Evolutionary conservation across 352 stramenopile species (phyloP), one percentile per base, ranked within the genome.

Genomic region (Blastocystis sp.): DNA sequence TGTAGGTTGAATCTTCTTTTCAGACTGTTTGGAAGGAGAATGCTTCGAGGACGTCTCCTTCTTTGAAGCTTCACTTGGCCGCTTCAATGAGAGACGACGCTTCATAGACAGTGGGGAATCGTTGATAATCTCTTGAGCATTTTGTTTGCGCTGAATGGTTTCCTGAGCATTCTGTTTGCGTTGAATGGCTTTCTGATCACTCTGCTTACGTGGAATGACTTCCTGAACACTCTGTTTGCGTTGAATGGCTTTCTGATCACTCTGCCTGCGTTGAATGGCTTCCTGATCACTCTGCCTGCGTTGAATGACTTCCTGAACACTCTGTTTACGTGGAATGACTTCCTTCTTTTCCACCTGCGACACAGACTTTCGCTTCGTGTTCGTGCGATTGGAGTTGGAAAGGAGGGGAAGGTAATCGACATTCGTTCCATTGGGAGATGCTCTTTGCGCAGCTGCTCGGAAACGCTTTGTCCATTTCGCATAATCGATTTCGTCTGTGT

Each of bases 401-500:
- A n/a, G 4, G 29, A 42, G 29, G 34, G 38, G 38, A 24, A 46
- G 24, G 3, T 36, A 71, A 40, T 48, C 29, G 9, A 71, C 16
- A 71, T 71, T 46, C 59, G 0, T 0, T 4, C 4, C 9, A 11
- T 71, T 40, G 34, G 29, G 29, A 38, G 29, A 4, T 36, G 4
- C 7, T 46, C 21, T 18, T 71, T 56, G 29, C 16, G 65, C 65
- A 6, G 42, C 40, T 34, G 27, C n/a, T 21, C 3, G 1, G 16
- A 78, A 78, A 4, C 1, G 6, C n/a, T 59, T n/a, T 2, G 56
- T 57, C 65, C 65, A 78, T 34, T 78, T 61, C 0, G 42, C 44
- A 53, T 78, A 78, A 27, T 57, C 65, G 21, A 78, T 59, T 1
- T 59, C 0, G 32, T 78, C 65, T 27, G 65, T 78, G 0, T 36